These are phyloP conservation scores for Xylaria sp. DNA, from an alignment of 2,329 filamentous ascomycete genomes.

Conservation along the genomic window DNA sequence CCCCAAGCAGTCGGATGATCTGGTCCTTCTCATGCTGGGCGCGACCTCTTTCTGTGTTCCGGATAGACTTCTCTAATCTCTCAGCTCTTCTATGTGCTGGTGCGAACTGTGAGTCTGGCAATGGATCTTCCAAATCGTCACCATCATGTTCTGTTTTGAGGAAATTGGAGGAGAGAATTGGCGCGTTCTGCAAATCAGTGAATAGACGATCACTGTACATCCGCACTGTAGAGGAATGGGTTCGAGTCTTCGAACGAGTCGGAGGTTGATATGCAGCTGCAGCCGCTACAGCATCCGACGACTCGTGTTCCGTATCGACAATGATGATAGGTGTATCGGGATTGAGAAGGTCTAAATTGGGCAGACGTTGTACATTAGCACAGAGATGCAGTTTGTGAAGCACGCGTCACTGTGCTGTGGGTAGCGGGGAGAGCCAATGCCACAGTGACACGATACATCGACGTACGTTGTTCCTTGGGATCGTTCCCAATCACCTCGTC, in stretches of 20 bases:
- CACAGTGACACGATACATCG: constrained; percentile 6
- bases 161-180: constrained; percentile 62
- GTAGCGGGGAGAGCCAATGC: neutral
- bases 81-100: constrained; percentile 63
- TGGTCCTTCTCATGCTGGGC: constrained; percentile 72
- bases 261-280: constrained; percentile 47
- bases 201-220: constrained; percentile 63
- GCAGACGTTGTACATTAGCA: constrained; percentile 27
- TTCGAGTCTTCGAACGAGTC: constrained; percentile 42
- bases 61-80: constrained; percentile 64
- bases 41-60: constrained; percentile 67
- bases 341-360: constrained; percentile 69
- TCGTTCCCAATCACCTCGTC: constrained; percentile 92
- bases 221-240: constrained; percentile 50
- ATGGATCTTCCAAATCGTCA: constrained; percentile 54
- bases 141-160: constrained; percentile 53
- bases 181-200: constrained; percentile 60
- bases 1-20: constrained; percentile 72
- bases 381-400: neutral
- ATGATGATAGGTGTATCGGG: constrained; percentile 75
- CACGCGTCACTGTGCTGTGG: constrained; percentile 7
- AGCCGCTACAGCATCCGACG: constrained; percentile 33
- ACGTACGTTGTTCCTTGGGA: constrained; percentile 76
- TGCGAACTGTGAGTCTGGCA: constrained; percentile 61
- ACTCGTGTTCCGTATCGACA: constrained; percentile 57